Evolutionary conservation across 495 filamentous ascomycete genomes (phyloP).

Genomic region (Podospora comata): DNA sequence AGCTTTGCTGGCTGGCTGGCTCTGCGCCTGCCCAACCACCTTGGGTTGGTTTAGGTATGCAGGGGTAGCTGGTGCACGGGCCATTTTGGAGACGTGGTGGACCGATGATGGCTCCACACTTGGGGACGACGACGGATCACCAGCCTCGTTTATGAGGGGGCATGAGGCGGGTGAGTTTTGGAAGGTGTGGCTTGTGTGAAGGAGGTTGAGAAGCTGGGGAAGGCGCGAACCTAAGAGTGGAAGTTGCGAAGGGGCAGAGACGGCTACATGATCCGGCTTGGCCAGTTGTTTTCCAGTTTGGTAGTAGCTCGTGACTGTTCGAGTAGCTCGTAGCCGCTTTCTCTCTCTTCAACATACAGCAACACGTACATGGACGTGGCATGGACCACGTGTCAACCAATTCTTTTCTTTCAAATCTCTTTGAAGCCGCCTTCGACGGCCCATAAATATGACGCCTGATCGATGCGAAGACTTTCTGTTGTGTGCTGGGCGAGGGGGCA

Average conservation of each 20-base stretch:
- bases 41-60: not conserved
- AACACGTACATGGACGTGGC: not conserved
- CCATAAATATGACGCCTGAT: not conserved
- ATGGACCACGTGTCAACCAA: not conserved
- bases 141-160: not conserved
- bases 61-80: not conserved
- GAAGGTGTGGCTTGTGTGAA: not conserved
- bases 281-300: not conserved
- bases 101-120: not conserved
- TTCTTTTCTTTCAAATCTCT: not conserved
- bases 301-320: no score
- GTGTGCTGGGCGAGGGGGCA: not conserved
- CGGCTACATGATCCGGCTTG: not conserved
- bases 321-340: not conserved
- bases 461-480: not conserved
- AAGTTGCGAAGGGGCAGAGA: not conserved
- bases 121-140: not conserved
- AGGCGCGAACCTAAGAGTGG: no score
- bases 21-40: not conserved
- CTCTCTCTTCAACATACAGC: not conserved
- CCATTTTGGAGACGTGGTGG: not conserved
- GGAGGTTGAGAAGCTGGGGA: no score
- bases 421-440: not conserved
- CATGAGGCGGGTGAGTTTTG: not conserved
- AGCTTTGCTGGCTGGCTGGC: conserved; percentile 1